Evolutionary conservation across 306 rosid species (phyloP), one percentile per base, ranked within the genome.

Genomic region (Corylus americana): DNA sequence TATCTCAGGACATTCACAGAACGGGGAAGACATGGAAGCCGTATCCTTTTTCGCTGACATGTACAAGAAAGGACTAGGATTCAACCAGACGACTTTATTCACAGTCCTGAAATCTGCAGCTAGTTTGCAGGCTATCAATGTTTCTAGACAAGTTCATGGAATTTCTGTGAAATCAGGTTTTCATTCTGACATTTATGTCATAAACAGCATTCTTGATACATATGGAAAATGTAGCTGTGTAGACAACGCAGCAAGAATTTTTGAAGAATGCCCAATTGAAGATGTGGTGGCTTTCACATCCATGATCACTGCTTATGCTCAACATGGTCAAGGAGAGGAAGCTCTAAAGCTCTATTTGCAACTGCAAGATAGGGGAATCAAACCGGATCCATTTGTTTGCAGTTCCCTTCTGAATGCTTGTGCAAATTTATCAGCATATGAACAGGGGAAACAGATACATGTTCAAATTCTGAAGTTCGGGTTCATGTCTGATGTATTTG

Each of bases 391-490:
- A 16, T 92, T 89, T 79, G 87, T 91, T 68, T 94, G 91, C 86
- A 94, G 98, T 80, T 92, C 97, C 70, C 97, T 94, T 80, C 84
- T 94, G 67, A 90, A 94, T 84, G 97, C 97, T 44, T 92, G 95
- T 80, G 93, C 97, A 27, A 90, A 87, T 82, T 81, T 94, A 49
- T 92, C 97, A 1, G 97, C 97, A 10, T 91, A 91, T 72, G 97
- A 91, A 75, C 97, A 91, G 82, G 98, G 97, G 66, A 94, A 91
- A 87, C 97, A 92, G 80, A 79, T 94, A 74, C 98, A 94, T 68
- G 97, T 89, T 85, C 98, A 90, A 42, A 63, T 88, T 59, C 80
- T 92, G 68, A 92, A 92, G 89, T 86, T 89, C 74, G 98, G 98
- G 51, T 88, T 89, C 77, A 80, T 92, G 84, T 88, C 88, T 35